Conservation (phyloP, 352 stramenopile genomes). For the Phytophthora fragariae region DNA sequence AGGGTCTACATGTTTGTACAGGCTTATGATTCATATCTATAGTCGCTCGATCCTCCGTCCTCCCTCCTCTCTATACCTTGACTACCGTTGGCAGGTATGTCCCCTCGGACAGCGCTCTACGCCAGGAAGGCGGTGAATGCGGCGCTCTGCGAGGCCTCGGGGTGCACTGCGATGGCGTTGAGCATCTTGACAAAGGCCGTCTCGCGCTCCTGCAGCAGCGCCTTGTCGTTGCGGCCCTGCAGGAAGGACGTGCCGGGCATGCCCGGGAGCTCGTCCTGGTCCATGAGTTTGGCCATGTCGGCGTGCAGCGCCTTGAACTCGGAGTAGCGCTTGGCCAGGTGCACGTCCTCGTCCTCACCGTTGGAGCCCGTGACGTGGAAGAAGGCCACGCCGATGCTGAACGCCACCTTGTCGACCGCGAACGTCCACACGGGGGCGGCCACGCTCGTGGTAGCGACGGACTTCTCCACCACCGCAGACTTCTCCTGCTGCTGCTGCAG, state of each 20-base stretch:
- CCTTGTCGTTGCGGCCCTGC: slow-evolving; percentile 59
- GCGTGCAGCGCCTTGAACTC: slow-evolving; percentile 78
- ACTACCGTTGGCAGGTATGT: slow-evolving; percentile 33
- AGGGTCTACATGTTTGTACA: slow-evolving; percentile 36
- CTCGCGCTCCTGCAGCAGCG: slow-evolving; percentile 63
- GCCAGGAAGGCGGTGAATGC: slow-evolving; percentile 58
- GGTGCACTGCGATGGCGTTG: slow-evolving; percentile 68
- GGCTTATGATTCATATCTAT: slow-evolving; percentile 33
- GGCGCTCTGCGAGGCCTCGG: slow-evolving; percentile 47
- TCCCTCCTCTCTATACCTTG: slow-evolving; percentile 18
- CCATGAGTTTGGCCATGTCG: slow-evolving; percentile 66
- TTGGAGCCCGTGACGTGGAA: slow-evolving; percentile 61
- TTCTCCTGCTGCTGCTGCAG: slow-evolving; percentile 14
- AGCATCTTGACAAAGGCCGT: slow-evolving; percentile 69
- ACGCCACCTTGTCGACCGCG: slow-evolving; percentile 48
- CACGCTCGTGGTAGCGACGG: slow-evolving; percentile 10
- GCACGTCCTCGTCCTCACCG: slow-evolving; percentile 35
- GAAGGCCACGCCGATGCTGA: slow-evolving; percentile 46
- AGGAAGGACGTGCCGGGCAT: slow-evolving; percentile 62
- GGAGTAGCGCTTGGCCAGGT: slow-evolving; percentile 76
- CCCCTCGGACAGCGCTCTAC: slow-evolving; percentile 23
- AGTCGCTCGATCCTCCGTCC: slow-evolving; percentile 3
- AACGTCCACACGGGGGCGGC: slow-evolving; percentile 36
- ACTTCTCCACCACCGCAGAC: slow-evolving; percentile 20
- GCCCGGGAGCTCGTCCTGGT: slow-evolving; percentile 55